Evolutionary conservation across 495 filamentous ascomycete genomes (phyloP), one percentile per base, ranked within the genome.

Genomic region (Neurospora cerealis): DNA sequence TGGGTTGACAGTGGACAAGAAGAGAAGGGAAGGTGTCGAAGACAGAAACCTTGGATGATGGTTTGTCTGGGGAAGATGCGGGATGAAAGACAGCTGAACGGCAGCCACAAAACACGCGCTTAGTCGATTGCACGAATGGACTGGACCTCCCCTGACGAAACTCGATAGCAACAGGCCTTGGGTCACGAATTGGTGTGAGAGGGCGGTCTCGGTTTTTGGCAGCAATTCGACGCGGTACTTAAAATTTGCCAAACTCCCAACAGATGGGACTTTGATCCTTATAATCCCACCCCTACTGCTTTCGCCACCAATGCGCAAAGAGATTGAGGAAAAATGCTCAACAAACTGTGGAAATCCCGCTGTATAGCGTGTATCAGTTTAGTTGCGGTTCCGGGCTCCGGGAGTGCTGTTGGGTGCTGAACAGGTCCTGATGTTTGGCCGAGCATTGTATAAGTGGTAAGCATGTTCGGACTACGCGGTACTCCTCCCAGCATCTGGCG

Each of bases 61-160:
- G 69, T 69, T 75, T 70, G 72, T 76, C 74, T 74, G 76, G 75
- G 76, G 76, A 72, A 74, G 69, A 70, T 66, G 73, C 44, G 69
- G 74, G 70, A 66, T 73, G 73, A 48, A 60, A 73, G 73, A 78
- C 76, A 78, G 76, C 75, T 76, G 76, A 78, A 73, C 73, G 75
- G 73, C 76, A 73, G 75, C 74, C 75, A 78, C 76, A 71, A 41
- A 72, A 42, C 54, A 66, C 54, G 54, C 54, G 54, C 54, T 66
- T 66, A 66, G 54, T 66, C 28, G 54, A 66, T 66, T 66, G 28
- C 54, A 66, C 54, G 28, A 66, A 34, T 66, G 28, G 54, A 66
- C 28, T 66, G 54, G 54, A 66, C 15, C 7, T 36, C 54, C 28
- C 15, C 28, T 66, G 28, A 34, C 15, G 28, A 66, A 66, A 66